Evolutionary conservation across 495 filamentous ascomycete genomes (phyloP).

Genomic region (Lasiosphaeria ovina): DNA sequence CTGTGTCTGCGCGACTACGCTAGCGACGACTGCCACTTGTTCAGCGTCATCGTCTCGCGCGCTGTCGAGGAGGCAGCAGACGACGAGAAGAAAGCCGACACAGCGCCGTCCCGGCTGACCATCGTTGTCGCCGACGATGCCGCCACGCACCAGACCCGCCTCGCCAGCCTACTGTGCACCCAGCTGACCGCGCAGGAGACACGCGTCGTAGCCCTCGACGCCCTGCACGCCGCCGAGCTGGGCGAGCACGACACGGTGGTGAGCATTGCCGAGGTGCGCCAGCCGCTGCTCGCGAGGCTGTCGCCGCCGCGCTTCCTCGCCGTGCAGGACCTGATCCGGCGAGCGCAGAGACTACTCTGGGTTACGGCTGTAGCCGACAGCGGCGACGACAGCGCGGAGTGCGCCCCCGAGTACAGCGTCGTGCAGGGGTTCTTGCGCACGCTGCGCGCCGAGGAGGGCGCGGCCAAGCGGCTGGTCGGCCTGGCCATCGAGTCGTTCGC

Average conservation of each 20-base stretch:
- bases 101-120: not conserved
- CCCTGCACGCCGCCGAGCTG: not conserved
- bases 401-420: conserved; percentile 21
- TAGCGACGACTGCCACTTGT: conserved; percentile 32
- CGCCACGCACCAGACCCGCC: conserved; percentile 47
- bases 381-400: conserved; percentile 2
- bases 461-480: conserved; percentile 27
- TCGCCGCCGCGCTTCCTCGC: not conserved
- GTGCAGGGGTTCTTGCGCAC: conserved; percentile 30
- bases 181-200: conserved; percentile 20
- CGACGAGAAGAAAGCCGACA: no score
- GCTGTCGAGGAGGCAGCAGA: not conserved
- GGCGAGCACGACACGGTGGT: not conserved
- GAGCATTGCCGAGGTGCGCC: not conserved
- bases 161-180: conserved; percentile 42
- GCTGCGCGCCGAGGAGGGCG: conserved; percentile 32
- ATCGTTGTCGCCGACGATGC: conserved; percentile 36
- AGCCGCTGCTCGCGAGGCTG: not conserved
- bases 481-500: conserved; percentile 26
- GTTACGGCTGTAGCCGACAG: conserved; percentile 2
- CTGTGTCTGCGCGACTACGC: conserved; percentile 25
- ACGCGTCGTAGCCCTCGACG: not conserved
- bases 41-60: conserved; percentile 40
- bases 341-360: conserved; percentile 21
- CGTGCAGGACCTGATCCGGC: not conserved